Percentiles rank a stretch among this genome's conserved stretches.
These are phyloP conservation scores for Globisporangium middletonii DNA, from an alignment of 352 stramenopile genomes.

Conservation along the genomic window DNA sequence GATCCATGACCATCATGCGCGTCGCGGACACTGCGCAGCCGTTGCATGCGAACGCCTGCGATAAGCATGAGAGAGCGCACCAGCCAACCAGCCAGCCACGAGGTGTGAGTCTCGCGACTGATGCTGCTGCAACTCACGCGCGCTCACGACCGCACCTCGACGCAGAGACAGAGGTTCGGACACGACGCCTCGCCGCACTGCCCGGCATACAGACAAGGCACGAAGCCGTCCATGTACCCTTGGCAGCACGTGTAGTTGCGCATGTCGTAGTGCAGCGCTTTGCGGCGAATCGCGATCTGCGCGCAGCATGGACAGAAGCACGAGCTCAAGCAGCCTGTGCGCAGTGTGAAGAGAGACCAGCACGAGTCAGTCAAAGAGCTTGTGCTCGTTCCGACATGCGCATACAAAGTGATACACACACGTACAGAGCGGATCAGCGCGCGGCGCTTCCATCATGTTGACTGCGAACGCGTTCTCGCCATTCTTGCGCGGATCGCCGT, in stretches of 20 bases:
- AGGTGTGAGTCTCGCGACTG: neutral
- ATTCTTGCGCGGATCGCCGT: constrained; percentile 56
- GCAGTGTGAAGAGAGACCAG: neutral
- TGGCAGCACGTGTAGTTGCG: constrained; percentile 92
- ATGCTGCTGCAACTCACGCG: neutral
- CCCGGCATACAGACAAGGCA: constrained; percentile 83
- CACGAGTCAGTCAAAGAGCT: neutral
- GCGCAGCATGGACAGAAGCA: constrained; percentile 86
- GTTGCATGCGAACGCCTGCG: constrained; percentile 71
- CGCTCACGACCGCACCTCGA: constrained; percentile 51
- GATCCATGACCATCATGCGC: constrained; percentile 88
- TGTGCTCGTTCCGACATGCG: neutral
- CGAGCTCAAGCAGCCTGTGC: constrained; percentile 49
- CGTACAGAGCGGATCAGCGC: constrained; percentile 80
- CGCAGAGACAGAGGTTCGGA: constrained; percentile 87
- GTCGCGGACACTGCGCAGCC: constrained; percentile 88
- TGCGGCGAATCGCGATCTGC: constrained; percentile 88
- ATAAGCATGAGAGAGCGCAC: neutral
- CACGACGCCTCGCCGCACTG: constrained; percentile 82
- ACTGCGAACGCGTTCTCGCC: constrained; percentile 81
- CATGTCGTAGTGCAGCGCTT: constrained; percentile 90
- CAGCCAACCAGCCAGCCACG: neutral
- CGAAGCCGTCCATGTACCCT: constrained; percentile 88
- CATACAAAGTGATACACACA: constrained; percentile 2
- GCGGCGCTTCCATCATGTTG: constrained; percentile 83